phyloP scores from a whole-genome alignment of 148 eudicot genomes.

The Camellia lanceoleosa region DNA sequence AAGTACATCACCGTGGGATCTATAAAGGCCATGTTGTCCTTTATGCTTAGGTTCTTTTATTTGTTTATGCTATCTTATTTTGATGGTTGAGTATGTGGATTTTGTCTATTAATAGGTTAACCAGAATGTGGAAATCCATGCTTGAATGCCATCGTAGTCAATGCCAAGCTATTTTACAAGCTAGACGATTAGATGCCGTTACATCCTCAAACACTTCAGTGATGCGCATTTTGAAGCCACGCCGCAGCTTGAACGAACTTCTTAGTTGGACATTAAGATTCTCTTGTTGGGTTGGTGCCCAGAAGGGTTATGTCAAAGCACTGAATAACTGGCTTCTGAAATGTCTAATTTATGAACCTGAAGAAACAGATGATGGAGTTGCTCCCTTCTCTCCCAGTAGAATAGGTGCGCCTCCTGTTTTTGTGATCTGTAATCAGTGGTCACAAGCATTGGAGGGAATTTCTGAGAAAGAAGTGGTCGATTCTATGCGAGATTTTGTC shows the following conservation, averaged over 20 bases:
- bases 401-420: constrained; percentile 85
- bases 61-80: background rate
- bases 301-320: constrained; percentile 68
- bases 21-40: background rate
- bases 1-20: background rate
- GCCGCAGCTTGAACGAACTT: constrained; percentile 63
- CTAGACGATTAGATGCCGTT: constrained; percentile 66
- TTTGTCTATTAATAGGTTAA: constrained; percentile 45
- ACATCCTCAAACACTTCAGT: constrained; percentile 52
- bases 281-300: constrained; percentile 76
- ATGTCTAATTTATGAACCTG: constrained; percentile 70
- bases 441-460: constrained; percentile 68
- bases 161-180: constrained; percentile 68
- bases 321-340: constrained; percentile 75
- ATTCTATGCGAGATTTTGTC: constrained; percentile 68
- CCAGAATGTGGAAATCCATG: constrained; percentile 86
- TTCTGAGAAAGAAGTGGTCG: constrained; percentile 80
- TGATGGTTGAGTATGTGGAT: background rate
- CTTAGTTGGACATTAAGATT: constrained; percentile 72
- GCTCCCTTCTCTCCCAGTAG: constrained; percentile 91
- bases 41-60: background rate
- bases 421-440: constrained; percentile 87
- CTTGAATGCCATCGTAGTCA: constrained; percentile 86
- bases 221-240: constrained; percentile 80
- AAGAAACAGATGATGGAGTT: constrained; percentile 76